phyloP scores from a whole-genome alignment of 2,329 filamentous ascomycete genomes.

The Alternaria viburni region DNA sequence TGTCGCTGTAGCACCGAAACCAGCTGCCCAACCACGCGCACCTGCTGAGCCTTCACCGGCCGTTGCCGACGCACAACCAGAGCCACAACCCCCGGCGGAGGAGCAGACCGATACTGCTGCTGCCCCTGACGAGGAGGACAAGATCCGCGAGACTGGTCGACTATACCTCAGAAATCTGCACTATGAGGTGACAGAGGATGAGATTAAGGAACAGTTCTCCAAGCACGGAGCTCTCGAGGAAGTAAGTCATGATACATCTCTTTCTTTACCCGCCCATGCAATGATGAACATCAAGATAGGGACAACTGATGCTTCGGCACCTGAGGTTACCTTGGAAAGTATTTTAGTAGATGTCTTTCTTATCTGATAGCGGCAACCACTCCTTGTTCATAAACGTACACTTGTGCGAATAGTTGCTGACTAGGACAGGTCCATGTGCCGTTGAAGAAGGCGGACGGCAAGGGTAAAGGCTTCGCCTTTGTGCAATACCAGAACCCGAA shows the following conservation, averaged over 20 bases:
- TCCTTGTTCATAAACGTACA: background rate
- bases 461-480: constrained; percentile 89
- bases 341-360: constrained; percentile 99
- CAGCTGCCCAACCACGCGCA: constrained; percentile 8
- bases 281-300: constrained; percentile 99
- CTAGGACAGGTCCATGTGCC: constrained; percentile 81
- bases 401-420: constrained; percentile 20
- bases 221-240: constrained; percentile 81
- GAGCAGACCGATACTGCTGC: constrained; percentile 49
- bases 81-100: constrained; percentile 10
- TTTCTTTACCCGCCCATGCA: constrained; percentile 30
- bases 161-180: constrained; percentile 90
- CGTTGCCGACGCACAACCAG: constrained; percentile 12
- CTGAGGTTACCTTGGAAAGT: constrained; percentile 90
- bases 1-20: background rate
- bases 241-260: constrained; percentile 64
- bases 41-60: constrained; percentile 15
- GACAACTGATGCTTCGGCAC: constrained; percentile 96
- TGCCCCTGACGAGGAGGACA: constrained; percentile 58
- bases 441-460: constrained; percentile 70
- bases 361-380: constrained; percentile 68
- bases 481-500: constrained; percentile 77
- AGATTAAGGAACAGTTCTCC: constrained; percentile 74
- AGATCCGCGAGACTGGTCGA: constrained; percentile 74
- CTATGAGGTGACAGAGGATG: constrained; percentile 78